phyloP scores from a whole-genome alignment of 306 rosid species.

The Macrotyloma uniflorum region DNA sequence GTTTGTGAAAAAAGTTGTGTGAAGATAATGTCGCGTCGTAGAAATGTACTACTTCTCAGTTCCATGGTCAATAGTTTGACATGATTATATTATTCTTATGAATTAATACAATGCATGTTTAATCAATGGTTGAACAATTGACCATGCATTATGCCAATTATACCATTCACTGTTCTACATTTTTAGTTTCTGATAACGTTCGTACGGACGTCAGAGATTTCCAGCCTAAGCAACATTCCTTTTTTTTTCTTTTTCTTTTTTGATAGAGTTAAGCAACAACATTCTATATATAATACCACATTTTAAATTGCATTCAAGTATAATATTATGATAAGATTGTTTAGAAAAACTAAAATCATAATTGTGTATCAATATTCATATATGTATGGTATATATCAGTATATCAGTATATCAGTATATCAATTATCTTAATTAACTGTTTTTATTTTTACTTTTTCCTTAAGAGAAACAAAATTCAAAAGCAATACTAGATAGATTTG shows the following conservation, averaged over 20 bases:
- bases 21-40: background rate
- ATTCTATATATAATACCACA: background rate
- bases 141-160: background rate
- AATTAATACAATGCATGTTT: background rate
- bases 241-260: no score
- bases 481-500: background rate
- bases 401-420: background rate
- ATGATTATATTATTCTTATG: background rate
- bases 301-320: background rate
- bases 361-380: no score
- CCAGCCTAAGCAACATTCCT: background rate
- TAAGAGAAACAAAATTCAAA: background rate
- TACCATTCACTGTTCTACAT: background rate
- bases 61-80: slow-evolving; percentile 9
- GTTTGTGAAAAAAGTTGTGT: background rate
- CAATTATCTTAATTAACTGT: background rate
- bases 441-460: background rate
- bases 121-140: background rate
- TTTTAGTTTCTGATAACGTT: background rate
- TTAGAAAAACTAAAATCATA: background rate
- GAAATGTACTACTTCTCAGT: slow-evolving; percentile 16
- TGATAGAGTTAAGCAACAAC: no score
- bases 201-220: slow-evolving; percentile 1
- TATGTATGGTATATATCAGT: no score
- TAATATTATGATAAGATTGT: background rate